Evolutionary conservation across 2,329 filamentous ascomycete genomes (phyloP), one percentile per base, ranked within the genome.

Genomic region (Akanthomyces lecanii): DNA sequence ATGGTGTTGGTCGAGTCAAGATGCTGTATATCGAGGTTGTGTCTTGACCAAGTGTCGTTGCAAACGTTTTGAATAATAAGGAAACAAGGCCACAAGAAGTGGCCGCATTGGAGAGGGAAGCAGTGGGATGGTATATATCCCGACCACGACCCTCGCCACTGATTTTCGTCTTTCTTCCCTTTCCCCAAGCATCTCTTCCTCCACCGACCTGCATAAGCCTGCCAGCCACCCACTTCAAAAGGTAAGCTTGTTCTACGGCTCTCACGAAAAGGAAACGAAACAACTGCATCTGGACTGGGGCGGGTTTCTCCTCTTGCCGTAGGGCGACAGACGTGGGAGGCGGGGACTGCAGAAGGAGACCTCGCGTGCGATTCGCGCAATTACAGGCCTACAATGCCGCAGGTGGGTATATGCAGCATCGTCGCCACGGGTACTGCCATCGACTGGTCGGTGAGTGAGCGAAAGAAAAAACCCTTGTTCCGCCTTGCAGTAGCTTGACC

Each of bases 61-160:
- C 44, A 38, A 40, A 23, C 21, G n/a, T 10, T 14, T 11, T n/a
- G 10, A 40, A 50, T 36, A 54, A 53, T 25, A 54, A 60, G 44
- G 45, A 62, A 62, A 30, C 38, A 62, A 64, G 54, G 58, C 56
- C 44, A 52, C 57, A 45, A 64, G 40, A 65, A 54, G 28, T 48
- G 57, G 57, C 50, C 61, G 7, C 28, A 11, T 28, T 38, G 45
- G 7, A 51, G 56, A 14, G 52, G 47, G 51, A 61, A 61, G 52
- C 33, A 40, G 57, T 47, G 30, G 54, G 45, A 40, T 55, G 50
- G 61, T 63, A 63, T 63, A 63, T 63, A 63, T 63, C 61, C 50
- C 54, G 40, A 21, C 38, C 25, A 44, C 10, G 28, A 33, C 52
- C 33, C 38, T 47, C 23, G 47, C 30, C 16, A 54, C 30, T 53